phyloP scores from a whole-genome alignment of 768 basidiomycete species.

The Galerina sulciceps region DNA sequence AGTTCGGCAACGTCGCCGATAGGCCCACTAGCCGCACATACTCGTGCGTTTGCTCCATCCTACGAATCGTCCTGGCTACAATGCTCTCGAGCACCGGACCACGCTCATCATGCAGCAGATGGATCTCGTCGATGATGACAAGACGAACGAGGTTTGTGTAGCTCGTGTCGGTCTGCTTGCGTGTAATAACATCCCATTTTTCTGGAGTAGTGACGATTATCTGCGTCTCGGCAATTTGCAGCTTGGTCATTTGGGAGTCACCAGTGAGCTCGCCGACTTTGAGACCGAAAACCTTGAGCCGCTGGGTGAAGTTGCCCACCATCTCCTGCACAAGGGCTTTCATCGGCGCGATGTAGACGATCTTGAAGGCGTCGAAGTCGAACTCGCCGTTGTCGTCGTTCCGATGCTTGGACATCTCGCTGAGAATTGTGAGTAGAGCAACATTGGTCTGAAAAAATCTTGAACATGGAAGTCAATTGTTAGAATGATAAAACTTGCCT shows the following conservation, averaged over 20 bases:
- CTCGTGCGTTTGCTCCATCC: constrained; percentile 93
- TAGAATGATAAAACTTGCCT: constrained; percentile 60
- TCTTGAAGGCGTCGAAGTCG: constrained; percentile 91
- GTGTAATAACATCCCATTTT: constrained; percentile 99
- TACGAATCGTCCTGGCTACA: constrained; percentile 85
- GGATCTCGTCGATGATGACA: constrained; percentile 98
- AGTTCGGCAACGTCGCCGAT: constrained; percentile 98
- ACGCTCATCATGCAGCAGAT: constrained; percentile 95
- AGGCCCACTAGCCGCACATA: constrained; percentile 94
- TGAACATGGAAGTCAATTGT: not conserved
- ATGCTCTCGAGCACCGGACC: constrained; percentile 95
- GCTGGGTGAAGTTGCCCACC: constrained; percentile 90
- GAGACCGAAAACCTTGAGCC: constrained; percentile 72
- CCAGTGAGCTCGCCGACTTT: constrained; percentile 96
- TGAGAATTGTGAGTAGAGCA: constrained; percentile 92
- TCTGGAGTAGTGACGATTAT: constrained; percentile 99
- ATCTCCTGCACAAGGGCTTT: constrained; percentile 99
- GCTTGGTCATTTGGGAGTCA: constrained; percentile 97
- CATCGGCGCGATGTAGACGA: constrained; percentile 98
- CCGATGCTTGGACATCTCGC: constrained; percentile 88
- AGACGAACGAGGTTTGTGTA: constrained; percentile 97
- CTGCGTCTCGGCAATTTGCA: constrained; percentile 95
- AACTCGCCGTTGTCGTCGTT: constrained; percentile 79
- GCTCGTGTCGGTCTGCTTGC: constrained; percentile 95
- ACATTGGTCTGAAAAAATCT: constrained; percentile 81